Base-by-base conservation (phyloP, 116 monocot genomes). In the Cymodocea nodosa region DNA sequence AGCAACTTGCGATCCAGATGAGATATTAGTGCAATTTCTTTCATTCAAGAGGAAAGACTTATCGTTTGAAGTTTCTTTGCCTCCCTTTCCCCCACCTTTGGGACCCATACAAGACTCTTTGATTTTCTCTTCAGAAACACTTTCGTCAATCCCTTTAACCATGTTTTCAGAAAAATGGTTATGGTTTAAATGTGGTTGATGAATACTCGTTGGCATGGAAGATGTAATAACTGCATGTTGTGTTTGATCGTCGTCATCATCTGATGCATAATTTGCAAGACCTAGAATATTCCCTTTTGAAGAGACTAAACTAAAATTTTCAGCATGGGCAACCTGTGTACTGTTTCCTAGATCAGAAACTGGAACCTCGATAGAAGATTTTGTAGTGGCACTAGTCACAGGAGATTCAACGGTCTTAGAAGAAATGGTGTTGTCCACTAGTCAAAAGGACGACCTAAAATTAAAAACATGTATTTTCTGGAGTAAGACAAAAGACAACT, bases 231-330 rank as follows among this genome's bases (percentile, higher is more conserved):
- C 69, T 39, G 74, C 63, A 13, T 50, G 60, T 72, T 73, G 68
- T 25, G n/a, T 71, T 71, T 74, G n/a, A n/a, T n/a, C 87, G 67
- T 74, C 68, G 19, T 87, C 87, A 67, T 81, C 79, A 76, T 89
- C 84, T 24, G 97, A 91, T 68, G 75, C 81, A 80, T 97, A 97
- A 80, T 79, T 83, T 66, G 78, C 87, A 73, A 97, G 85, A 74
- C 97, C 97, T 78, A 97, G 86, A 65, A 97, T 49, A 65, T 83
- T 72, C 35, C 89, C 94, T 59, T 75, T 73, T 65, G 76, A 58
- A 61, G 79, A 72, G 20, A 52, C 71, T 56, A 60, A 34, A 58
- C 60, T 75, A 65, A 75, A 74, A 44, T 68, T 77, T 58, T 72
- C 77, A 67, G 5, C 52, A 74, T 18, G 60, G 73, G 39, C 57